Base-by-base conservation (phyloP, 441 rosid species). In the Croton laevigatus region DNA sequence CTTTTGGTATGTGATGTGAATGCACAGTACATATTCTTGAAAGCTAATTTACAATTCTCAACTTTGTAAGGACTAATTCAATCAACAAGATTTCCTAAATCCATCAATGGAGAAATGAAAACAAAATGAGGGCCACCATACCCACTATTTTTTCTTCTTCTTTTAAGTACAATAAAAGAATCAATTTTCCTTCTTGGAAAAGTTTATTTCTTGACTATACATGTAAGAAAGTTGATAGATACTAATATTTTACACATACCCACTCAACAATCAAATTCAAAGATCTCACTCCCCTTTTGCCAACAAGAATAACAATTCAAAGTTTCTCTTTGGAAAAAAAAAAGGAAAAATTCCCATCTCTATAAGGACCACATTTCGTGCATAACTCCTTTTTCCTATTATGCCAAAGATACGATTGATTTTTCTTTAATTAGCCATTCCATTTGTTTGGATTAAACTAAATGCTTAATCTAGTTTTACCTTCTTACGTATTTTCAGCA, bases 101-200 rank as follows among this genome's bases (percentile, higher is more conserved):
- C 20, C 8, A 38, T 27, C 54, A 11, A 52, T 8, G 10, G 5
- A 16, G 44, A 72, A 59, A 75, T 49, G 67, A n/a, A 45, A 62
- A 58, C 74, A 27, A 63, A 68, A 65, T 20, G 59, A 45, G 52
- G 49, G 78, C 58, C 58, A 20, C 34, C 32, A 27, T 27, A 27
- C 32, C 32, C 32, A 27, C 32, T 27, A 27, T 2, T 27, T 27
- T 27, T 2, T 27, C 32, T 27, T 27, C 32, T 27, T 27, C 32
- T 27, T 27, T 27, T 27, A 73, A 74, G 70, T 65, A 75, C 11
- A 32, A 55, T 58, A 65, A 52, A 23, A 67, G 54, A 67, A 63
- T 75, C 22, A 23, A 38, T 61, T 37, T 55, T 67, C 71, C 66
- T 65, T 71, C 44, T 48, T 63, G 75, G 69, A 63, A 78, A 78